Conservation (phyloP, 768 basidiomycete species). For the Sporobolomyces phaffii region DNA sequence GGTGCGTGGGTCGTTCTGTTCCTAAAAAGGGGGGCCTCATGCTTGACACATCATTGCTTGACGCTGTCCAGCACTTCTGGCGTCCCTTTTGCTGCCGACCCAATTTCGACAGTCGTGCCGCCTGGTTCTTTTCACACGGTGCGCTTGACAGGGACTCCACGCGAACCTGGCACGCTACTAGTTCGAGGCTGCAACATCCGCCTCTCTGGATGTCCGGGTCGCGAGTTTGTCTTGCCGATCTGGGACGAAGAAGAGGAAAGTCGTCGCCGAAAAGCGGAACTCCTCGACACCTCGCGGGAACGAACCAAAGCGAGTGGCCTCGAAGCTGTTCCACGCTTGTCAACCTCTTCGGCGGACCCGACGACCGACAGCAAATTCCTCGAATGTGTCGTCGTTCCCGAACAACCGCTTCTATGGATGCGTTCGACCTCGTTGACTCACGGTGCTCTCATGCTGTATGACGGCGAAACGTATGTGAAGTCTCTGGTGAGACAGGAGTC, state of each 20-base stretch:
- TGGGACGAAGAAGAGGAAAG: constrained; percentile 63
- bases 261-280: constrained; percentile 15
- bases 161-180: constrained; percentile 60
- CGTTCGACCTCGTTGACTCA: constrained; percentile 83
- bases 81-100: constrained; percentile 62
- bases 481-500: too few species aligned
- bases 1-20: too few species aligned
- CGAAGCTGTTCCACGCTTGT: constrained; percentile 49
- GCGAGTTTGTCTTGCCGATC: constrained; percentile 71
- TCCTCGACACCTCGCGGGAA: constrained; percentile 45
- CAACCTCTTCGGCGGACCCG: background rate
- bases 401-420: constrained; percentile 81
- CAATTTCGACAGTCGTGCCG: constrained; percentile 62
- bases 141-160: constrained; percentile 62
- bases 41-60: too few species aligned
- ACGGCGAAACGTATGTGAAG: constrained; percentile 73
- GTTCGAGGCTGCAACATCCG: constrained; percentile 75
- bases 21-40: too few species aligned
- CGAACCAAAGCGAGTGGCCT: constrained; percentile 70
- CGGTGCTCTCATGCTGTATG: constrained; percentile 88
- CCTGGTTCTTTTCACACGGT: constrained; percentile 69
- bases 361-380: constrained; percentile 52
- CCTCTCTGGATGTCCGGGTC: constrained; percentile 62
- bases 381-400: constrained; percentile 74
- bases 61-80: constrained; percentile 92